Evolutionary conservation across 306 rosid species (phyloP).

Genomic region (Trifolium fragiferum): DNA sequence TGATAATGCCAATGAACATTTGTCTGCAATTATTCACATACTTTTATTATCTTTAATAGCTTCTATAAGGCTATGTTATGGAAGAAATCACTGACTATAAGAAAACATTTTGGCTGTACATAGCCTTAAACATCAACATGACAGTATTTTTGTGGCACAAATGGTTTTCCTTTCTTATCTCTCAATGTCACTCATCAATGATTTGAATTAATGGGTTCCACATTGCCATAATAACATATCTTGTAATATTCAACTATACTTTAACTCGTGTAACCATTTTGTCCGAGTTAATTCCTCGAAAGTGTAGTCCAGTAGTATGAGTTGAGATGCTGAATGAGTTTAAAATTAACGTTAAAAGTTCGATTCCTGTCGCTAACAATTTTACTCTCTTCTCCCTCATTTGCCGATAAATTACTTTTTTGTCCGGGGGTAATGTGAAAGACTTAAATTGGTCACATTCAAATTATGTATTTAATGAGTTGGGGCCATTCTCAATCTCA

Average conservation of each 20-base stretch:
- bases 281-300: neutral
- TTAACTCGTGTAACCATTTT: slow-evolving; percentile 35
- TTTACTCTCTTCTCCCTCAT: neutral
- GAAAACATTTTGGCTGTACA: slow-evolving; percentile 46
- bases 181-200: slow-evolving; percentile 33
- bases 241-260: slow-evolving; percentile 37
- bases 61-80: slow-evolving; percentile 27
- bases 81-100: slow-evolving; percentile 41
- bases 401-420: neutral
- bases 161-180: slow-evolving; percentile 33
- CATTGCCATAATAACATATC: slow-evolving; percentile 20
- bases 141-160: slow-evolving; percentile 45
- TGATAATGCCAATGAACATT: slow-evolving; percentile 44
- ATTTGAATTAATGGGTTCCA: slow-evolving; percentile 40
- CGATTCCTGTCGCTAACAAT: neutral
- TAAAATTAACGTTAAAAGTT: neutral
- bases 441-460: slow-evolving; percentile 42
- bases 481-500: slow-evolving; percentile 54
- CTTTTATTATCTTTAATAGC: slow-evolving; percentile 44
- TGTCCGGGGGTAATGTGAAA: slow-evolving; percentile 33
- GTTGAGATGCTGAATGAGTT: neutral
- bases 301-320: neutral
- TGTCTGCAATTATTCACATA: slow-evolving; percentile 56
- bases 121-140: slow-evolving; percentile 37
- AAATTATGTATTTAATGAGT: slow-evolving; percentile 52